phyloP scores from a whole-genome alignment of 208 protist species.

The Herpetomonas samuelpessoai region DNA sequence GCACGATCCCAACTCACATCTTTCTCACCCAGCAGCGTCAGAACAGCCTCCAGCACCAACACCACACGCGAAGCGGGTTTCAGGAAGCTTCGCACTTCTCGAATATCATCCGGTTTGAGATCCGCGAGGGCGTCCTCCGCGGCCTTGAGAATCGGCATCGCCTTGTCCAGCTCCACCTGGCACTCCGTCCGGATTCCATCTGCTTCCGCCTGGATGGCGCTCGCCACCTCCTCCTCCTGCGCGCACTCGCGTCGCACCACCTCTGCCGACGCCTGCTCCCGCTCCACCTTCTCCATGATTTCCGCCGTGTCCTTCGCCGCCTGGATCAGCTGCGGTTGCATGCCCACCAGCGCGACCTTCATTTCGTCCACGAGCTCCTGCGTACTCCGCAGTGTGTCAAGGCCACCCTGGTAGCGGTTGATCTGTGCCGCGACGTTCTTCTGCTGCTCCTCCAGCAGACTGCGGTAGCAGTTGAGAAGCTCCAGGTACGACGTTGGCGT shows the following conservation, averaged over 20 bases:
- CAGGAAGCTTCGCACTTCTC: slow-evolving; percentile 91
- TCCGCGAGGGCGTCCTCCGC: slow-evolving; percentile 94
- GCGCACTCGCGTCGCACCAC: slow-evolving; percentile 82
- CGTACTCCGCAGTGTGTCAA: slow-evolving; percentile 94
- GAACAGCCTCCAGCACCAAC: slow-evolving; percentile 92
- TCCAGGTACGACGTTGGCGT: slow-evolving; percentile 96
- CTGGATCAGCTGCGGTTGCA: slow-evolving; percentile 94
- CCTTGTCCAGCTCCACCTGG: slow-evolving; percentile 93
- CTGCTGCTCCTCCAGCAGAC: slow-evolving; percentile 86
- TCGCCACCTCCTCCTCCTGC: slow-evolving; percentile 85
- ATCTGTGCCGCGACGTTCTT: slow-evolving; percentile 61
- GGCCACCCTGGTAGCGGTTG: slow-evolving; percentile 88
- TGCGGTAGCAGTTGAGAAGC: slow-evolving; percentile 89
- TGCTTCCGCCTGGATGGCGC: slow-evolving; percentile 85
- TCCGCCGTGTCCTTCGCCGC: slow-evolving; percentile 93
- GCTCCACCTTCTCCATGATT: slow-evolving; percentile 89
- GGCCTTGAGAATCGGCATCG: slow-evolving; percentile 90
- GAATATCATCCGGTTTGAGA: slow-evolving; percentile 92
- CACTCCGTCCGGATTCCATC: slow-evolving; percentile 91
- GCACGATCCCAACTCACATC: slow-evolving; percentile 92
- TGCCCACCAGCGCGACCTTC: slow-evolving; percentile 93
- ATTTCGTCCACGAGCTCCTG: slow-evolving; percentile 93
- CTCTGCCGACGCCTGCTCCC: slow-evolving; percentile 88
- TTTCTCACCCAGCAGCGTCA: slow-evolving; percentile 91
- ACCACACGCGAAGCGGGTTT: slow-evolving; percentile 91